These are phyloP conservation scores for Globisporangium uncinulatum DNA, from an alignment of 352 stramenopile species.

Conservation along the genomic window DNA sequence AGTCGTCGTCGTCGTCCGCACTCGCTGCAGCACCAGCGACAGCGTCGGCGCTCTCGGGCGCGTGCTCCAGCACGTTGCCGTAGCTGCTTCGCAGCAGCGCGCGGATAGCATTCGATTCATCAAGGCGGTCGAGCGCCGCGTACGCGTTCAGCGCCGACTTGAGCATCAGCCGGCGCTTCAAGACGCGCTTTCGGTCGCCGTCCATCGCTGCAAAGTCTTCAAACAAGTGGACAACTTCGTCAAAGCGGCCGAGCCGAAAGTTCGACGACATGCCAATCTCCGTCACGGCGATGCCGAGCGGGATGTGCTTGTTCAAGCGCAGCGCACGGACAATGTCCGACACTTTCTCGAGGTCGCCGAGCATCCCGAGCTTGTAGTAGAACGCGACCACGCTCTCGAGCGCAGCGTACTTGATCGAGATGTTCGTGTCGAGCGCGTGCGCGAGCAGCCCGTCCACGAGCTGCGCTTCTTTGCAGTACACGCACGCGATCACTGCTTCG, in stretches of 20 bases:
- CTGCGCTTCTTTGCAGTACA: slow-evolving; percentile 37
- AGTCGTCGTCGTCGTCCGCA: slow-evolving; percentile 11
- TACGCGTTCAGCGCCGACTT: slow-evolving; percentile 52
- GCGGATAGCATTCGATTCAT: slow-evolving; percentile 63
- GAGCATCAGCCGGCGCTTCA: slow-evolving; percentile 56
- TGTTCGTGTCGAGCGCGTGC: slow-evolving; percentile 51
- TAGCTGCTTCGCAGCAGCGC: slow-evolving; percentile 38
- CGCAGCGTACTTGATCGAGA: slow-evolving; percentile 73
- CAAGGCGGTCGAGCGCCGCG: slow-evolving; percentile 32
- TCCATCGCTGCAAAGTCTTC: slow-evolving; percentile 67
- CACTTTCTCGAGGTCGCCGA: slow-evolving; percentile 52
- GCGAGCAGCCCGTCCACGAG: slow-evolving; percentile 59
- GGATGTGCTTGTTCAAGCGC: slow-evolving; percentile 71
- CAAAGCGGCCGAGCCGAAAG: slow-evolving; percentile 39
- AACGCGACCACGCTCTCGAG: slow-evolving; percentile 65
- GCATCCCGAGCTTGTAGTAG: slow-evolving; percentile 61
- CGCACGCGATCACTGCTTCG: slow-evolving; percentile 52
- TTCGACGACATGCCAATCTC: slow-evolving; percentile 76
- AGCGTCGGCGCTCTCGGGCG: neutral
- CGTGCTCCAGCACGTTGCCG: slow-evolving; percentile 15
- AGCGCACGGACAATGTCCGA: slow-evolving; percentile 58
- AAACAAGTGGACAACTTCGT: slow-evolving; percentile 65
- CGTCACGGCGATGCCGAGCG: slow-evolving; percentile 59
- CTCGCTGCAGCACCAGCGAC: neutral
- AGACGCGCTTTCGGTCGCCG: slow-evolving; percentile 50